Evolutionary conservation across 495 filamentous ascomycete genomes (phyloP).

Genomic region (Entonaema liquescens): DNA sequence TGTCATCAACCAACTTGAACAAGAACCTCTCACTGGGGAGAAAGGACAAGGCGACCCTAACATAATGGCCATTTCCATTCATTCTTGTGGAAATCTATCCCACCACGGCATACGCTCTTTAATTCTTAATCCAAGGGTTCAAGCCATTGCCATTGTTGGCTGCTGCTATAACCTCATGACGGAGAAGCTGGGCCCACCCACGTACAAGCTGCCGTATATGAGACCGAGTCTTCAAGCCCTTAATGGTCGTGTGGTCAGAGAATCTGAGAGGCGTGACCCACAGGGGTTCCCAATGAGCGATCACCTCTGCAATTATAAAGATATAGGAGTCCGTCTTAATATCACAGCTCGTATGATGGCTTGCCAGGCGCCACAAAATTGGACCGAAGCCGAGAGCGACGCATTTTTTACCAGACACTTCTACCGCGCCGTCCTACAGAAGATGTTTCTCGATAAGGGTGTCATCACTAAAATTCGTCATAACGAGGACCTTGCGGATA

Average conservation of each 20-base stretch:
- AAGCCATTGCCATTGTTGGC: conserved; percentile 90
- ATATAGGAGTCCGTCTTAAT: conserved; percentile 79
- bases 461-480: conserved; percentile 70
- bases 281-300: conserved; percentile 94
- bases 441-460: conserved; percentile 83
- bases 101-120: conserved; percentile 92
- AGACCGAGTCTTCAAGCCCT: conserved; percentile 70
- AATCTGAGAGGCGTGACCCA: conserved; percentile 74
- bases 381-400: conserved; percentile 81
- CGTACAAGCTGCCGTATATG: conserved; percentile 76
- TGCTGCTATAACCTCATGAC: conserved; percentile 98
- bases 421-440: conserved; percentile 89
- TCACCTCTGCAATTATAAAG: conserved; percentile 67
- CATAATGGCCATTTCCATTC: conserved; percentile 91
- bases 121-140: conserved; percentile 79
- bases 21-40: conserved; percentile 41
- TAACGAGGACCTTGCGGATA: conserved; percentile 45
- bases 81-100: conserved; percentile 96
- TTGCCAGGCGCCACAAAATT: conserved; percentile 92
- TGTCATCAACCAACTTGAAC: conserved; percentile 57
- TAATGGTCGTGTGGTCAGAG: conserved; percentile 56
- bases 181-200: conserved; percentile 85
- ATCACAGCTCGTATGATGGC: conserved; percentile 98
- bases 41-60: conserved; percentile 51
- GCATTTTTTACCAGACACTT: conserved; percentile 93